Evolutionary conservation across 2,329 filamentous ascomycete genomes (phyloP), one percentile per base, ranked within the genome.

Genomic region (Amauroascus verrucosus): DNA sequence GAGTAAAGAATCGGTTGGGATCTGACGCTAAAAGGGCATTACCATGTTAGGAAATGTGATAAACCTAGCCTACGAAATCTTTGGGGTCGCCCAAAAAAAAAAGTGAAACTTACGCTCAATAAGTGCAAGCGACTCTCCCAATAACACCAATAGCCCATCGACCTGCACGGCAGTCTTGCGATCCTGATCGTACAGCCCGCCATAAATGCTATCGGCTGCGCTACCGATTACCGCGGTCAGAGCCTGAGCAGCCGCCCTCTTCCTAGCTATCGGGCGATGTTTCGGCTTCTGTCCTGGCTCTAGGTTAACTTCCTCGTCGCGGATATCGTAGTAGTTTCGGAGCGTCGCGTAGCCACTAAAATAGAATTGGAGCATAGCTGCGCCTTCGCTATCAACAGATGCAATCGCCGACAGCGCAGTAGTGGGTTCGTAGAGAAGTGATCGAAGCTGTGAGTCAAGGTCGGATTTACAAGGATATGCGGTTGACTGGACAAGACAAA

Each of bases 301-400:
- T 8, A 69, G 57, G 4, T 67, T 58, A 3, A 76, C 58, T n/a
- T 77, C 75, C 61, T 81, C 79, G 63, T 97, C 91, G 47, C 91
- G 82, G n/a, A 90, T 78, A 57, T 90, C 85, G 68, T 95, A 97
- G 72, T 91, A 96, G 60, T 84, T 85, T 33, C 91, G 85, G 18
- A 97, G 75, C 0, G 89, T 95, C 20, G 90, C 91, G 64, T 97
- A 97, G 20, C 91, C 91, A 65, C 87, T 93, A 8, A 96, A 81
- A 70, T 90, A 85, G 57, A 85, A 86, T 45, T 90, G 87, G 2
- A 97, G 76, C 9, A 95, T 79, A 60, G 86, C 79, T 7, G 90
- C 91, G 6, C 88, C 90, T 64, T 90, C 85, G 30, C 85, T 72
- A 62, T 96, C 91, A 51, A 84, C 78, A 24, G 79, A 77, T 5